Conservation (phyloP, 2,329 filamentous ascomycete species). For the Cytospora schulzeri region DNA sequence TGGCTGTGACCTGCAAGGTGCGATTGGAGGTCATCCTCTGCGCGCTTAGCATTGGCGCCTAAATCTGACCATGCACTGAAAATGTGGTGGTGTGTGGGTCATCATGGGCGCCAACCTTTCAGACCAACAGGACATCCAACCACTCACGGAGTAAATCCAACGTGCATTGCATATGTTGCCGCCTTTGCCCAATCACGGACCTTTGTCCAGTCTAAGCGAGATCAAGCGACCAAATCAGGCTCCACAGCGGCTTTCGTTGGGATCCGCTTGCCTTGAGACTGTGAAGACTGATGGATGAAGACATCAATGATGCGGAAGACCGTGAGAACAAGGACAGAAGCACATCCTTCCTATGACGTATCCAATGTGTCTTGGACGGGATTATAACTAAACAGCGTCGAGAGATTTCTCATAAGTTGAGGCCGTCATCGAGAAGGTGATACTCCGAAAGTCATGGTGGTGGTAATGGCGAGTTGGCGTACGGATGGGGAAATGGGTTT, state of each 20-base stretch:
- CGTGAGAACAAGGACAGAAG: background rate
- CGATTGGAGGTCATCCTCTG: conserved; percentile 18
- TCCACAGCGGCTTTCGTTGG: background rate
- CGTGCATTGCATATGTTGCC: background rate
- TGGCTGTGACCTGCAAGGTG: conserved; percentile 14
- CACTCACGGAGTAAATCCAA: background rate
- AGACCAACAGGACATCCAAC: background rate
- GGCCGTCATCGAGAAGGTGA: background rate
- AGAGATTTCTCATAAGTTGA: background rate
- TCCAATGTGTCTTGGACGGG: background rate
- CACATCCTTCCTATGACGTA: background rate
- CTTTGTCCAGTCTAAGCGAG: background rate
- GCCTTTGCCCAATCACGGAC: background rate
- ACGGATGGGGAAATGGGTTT: background rate
- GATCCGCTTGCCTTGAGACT: background rate
- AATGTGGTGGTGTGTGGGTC: background rate
- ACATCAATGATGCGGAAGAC: no score
- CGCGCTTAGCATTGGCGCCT: conserved; percentile 22
- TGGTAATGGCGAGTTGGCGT: background rate
- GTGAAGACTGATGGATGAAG: no score
- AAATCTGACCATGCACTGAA: conserved; percentile 5
- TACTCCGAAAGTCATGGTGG: background rate
- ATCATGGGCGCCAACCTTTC: conserved; percentile 10
- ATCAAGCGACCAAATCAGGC: background rate
- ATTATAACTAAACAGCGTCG: background rate